phyloP scores from a whole-genome alignment of 306 rosid genomes.

The Medicago arabica region DNA sequence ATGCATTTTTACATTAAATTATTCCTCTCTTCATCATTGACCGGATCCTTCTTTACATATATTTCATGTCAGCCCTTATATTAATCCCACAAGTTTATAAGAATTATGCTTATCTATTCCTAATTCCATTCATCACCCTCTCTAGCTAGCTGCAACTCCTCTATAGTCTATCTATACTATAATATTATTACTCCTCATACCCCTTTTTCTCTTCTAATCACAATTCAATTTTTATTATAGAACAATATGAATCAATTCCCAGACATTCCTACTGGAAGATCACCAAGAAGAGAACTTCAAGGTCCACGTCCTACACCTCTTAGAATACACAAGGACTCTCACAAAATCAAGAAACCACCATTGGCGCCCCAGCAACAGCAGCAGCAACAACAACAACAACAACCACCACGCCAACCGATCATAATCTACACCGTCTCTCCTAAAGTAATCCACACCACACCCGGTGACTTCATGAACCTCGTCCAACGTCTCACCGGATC shows the following conservation, averaged over 20 bases:
- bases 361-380: conserved; percentile 48
- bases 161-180: not conserved
- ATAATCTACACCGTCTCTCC: conserved; percentile 88
- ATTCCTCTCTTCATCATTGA: conserved; percentile 47
- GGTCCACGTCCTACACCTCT: conserved; percentile 85
- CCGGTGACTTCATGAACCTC: conserved; percentile 74
- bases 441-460: conserved; percentile 78
- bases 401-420: conserved; percentile 61
- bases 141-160: not conserved
- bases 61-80: conserved; percentile 41
- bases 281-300: conserved; percentile 75
- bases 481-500: conserved; percentile 90
- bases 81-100: not conserved
- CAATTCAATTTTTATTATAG: not conserved
- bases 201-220: not conserved
- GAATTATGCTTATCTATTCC: conserved; percentile 32
- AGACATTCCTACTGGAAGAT: conserved; percentile 49
- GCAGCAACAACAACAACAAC: not conserved
- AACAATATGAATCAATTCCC: conserved; percentile 45
- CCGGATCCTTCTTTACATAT: conserved; percentile 46
- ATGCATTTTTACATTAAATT: conserved; percentile 9
- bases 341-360: conserved; percentile 78
- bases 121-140: not conserved
- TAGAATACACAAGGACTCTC: conserved; percentile 70
- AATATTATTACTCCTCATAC: not conserved